Percentiles rank a stretch among this genome's conserved stretches.
These are phyloP conservation scores for Neonectria coccinea DNA, from an alignment of 2,329 filamentous ascomycete species.

Conservation along the genomic window DNA sequence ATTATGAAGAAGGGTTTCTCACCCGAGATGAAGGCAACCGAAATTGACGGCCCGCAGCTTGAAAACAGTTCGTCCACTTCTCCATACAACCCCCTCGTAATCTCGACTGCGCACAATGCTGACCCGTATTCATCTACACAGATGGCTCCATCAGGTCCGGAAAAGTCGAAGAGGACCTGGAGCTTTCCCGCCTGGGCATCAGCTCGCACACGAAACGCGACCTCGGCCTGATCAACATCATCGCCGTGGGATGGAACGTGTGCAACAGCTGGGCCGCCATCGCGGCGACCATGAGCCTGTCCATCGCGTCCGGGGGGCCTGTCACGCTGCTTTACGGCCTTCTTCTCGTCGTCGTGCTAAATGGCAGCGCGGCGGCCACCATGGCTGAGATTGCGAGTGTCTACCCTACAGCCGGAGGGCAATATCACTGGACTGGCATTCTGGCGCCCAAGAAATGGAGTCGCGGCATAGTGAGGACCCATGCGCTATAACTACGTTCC, in stretches of 20 bases:
- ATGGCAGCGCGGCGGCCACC: conserved; percentile 24
- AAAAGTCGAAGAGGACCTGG: conserved; percentile 11
- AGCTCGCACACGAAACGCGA: conserved; percentile 25
- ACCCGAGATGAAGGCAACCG: conserved; percentile 14
- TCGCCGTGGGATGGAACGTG: conserved; percentile 30
- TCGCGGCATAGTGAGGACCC: conserved; percentile 23
- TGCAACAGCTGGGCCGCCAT: conserved; percentile 33
- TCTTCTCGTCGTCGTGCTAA: conserved; percentile 26
- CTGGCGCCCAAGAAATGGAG: conserved; percentile 41
- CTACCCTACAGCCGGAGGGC: conserved; percentile 43
- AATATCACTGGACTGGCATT: conserved; percentile 53
- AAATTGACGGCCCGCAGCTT: conserved; percentile 12
- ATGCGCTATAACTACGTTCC: conserved; percentile 2
- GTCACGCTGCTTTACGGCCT: conserved; percentile 26
- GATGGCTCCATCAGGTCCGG: conserved; percentile 27
- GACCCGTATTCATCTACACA: neutral
- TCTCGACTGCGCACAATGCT: neutral
- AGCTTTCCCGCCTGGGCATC: conserved; percentile 26
- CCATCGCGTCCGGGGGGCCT: conserved; percentile 25
- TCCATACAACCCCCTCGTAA: neutral
- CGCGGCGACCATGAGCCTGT: conserved; percentile 38
- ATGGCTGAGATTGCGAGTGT: conserved; percentile 28
- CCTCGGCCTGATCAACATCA: conserved; percentile 26
- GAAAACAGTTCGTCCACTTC: conserved; percentile 23
- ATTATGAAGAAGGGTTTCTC: conserved; percentile 23